phyloP scores from a whole-genome alignment of 2,329 filamentous ascomycete genomes.

The Fusarium albosuccineum region DNA sequence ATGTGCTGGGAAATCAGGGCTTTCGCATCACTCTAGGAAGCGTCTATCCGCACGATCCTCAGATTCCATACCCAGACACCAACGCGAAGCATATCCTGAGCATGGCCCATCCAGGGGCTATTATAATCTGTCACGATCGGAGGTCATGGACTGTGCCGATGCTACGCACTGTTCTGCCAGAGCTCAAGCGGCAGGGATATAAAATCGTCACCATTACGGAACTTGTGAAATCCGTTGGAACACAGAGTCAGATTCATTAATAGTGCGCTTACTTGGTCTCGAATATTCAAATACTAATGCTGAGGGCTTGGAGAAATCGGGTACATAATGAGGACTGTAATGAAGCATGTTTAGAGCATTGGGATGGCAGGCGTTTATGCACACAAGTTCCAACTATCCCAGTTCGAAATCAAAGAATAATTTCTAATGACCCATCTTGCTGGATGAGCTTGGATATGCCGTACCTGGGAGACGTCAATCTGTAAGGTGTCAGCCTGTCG shows the following conservation, averaged over 20 bases:
- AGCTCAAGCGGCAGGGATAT: slow-evolving; percentile 78
- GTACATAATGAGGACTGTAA: background rate
- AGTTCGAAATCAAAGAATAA: slow-evolving; percentile 43
- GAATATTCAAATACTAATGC: background rate
- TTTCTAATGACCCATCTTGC: slow-evolving; percentile 51
- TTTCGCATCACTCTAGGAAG: slow-evolving; percentile 83
- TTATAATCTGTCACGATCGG: slow-evolving; percentile 89
- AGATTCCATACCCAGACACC: slow-evolving; percentile 75
- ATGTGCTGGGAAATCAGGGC: slow-evolving; percentile 69
- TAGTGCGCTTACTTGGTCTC: background rate
- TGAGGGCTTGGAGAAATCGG: background rate
- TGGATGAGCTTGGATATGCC: slow-evolving; percentile 47
- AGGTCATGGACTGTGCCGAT: slow-evolving; percentile 87
- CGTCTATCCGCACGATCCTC: slow-evolving; percentile 93
- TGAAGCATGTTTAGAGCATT: background rate
- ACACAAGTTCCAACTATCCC: no score
- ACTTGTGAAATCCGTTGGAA: slow-evolving; percentile 63
- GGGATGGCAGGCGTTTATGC: background rate
- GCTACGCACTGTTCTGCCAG: slow-evolving; percentile 78
- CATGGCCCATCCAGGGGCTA: slow-evolving; percentile 80
- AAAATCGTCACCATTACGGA: slow-evolving; percentile 78
- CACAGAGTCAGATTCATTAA: slow-evolving; percentile 42
- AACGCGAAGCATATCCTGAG: slow-evolving; percentile 86
- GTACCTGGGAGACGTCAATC: slow-evolving; percentile 51
- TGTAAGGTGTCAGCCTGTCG: slow-evolving; percentile 34